These are phyloP conservation scores for Parietaria judaica DNA, from an alignment of 306 rosid genomes.

Conservation along the genomic window DNA sequence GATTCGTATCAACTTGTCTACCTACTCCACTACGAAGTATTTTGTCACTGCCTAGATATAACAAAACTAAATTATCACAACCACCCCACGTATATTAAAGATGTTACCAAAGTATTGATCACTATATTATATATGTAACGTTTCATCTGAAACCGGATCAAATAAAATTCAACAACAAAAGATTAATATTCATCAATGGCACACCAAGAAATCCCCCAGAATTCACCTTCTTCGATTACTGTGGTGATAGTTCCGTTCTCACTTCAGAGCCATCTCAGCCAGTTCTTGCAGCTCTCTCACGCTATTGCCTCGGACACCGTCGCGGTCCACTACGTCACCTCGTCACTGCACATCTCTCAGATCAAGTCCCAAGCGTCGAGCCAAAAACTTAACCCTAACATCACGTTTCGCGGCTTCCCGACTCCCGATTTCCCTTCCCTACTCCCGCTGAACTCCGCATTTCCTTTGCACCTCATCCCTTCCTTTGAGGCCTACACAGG, in stretches of 20 bases:
- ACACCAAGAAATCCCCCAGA: not conserved
- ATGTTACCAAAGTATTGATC: no score
- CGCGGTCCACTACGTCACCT: not conserved
- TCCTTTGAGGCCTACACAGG: not conserved
- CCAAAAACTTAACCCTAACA: no score
- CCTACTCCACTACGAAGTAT: no score
- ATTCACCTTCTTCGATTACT: no score
- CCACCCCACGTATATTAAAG: no score
- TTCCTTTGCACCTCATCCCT: not conserved
- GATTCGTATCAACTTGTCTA: no score
- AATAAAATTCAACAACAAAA: no score
- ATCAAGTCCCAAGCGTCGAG: not conserved
- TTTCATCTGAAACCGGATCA: no score
- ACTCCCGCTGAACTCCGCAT: not conserved
- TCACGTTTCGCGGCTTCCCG: constrained; percentile 2
- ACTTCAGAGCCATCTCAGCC: constrained; percentile 13
- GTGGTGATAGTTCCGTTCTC: constrained; percentile 7
- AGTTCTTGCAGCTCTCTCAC: constrained; percentile 1
- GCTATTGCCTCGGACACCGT: constrained; percentile 2
- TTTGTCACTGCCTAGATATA: no score
- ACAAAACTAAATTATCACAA: no score
- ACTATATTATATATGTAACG: no score
- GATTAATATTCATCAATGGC: not conserved
- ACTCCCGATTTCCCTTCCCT: not conserved
- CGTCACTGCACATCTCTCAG: not conserved